A percentile compares a stretch with the other conserved stretches of the same genome.
Evolutionary conservation across 208 protist genomes (phyloP).

Genomic region (Trypanosoma melophagium): DNA sequence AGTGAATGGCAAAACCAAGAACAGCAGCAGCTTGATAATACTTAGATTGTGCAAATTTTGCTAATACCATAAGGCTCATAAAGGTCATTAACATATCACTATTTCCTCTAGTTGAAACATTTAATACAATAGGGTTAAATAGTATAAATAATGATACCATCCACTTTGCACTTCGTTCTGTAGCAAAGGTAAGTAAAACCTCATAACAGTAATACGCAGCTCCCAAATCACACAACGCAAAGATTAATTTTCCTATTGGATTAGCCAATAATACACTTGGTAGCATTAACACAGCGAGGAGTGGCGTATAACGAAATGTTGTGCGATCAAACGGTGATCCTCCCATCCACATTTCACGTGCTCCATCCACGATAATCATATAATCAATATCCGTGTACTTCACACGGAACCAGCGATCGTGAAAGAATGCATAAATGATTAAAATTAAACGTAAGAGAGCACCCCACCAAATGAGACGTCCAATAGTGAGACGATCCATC

Average conservation of each 20-base stretch:
- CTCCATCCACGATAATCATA: conserved; percentile 94
- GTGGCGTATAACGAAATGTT: conserved; percentile 95
- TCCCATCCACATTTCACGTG: conserved; percentile 76
- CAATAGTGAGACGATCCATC: conserved; percentile 13
- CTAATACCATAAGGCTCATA: conserved; percentile 78
- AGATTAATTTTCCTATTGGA: conserved; percentile 86
- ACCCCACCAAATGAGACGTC: conserved; percentile 43
- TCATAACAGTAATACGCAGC: conserved; percentile 70
- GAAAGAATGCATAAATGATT: conserved; percentile 74
- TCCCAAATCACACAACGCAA: conserved; percentile 77
- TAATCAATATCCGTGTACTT: conserved; percentile 98
- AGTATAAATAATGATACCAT: conserved; percentile 81
- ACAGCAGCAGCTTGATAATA: conserved; percentile 52
- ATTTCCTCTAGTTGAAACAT: conserved; percentile 93
- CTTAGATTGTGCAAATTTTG: conserved; percentile 53
- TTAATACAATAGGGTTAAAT: conserved; percentile 92
- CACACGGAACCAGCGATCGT: conserved; percentile 81
- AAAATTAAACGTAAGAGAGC: conserved; percentile 60
- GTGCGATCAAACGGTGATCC: conserved; percentile 87
- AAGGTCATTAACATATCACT: conserved; percentile 92
- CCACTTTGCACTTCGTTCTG: conserved; percentile 56
- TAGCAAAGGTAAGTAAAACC: conserved; percentile 62
- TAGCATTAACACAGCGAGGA: conserved; percentile 82
- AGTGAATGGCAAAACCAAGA: conserved; percentile 86
- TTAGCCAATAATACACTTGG: conserved; percentile 71